A percentile compares a stretch with the other conserved stretches of the same genome.
phyloP scores from a whole-genome alignment of 2,329 filamentous ascomycete species.

The Fusarium sp. region DNA sequence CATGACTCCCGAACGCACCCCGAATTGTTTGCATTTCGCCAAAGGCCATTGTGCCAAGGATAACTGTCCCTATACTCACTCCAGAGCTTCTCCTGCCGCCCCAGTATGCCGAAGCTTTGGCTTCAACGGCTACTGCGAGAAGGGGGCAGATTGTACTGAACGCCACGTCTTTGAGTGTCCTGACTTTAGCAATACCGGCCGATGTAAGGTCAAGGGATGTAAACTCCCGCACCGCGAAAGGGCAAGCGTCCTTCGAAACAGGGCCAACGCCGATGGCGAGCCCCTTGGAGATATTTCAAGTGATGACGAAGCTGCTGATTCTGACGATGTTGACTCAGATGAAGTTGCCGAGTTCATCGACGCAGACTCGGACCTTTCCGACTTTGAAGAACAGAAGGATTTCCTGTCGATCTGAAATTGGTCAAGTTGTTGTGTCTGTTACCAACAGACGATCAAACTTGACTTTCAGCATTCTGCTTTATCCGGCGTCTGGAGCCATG shows the following conservation, averaged over 20 bases:
- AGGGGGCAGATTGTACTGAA: conserved; percentile 80
- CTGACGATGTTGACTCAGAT: conserved; percentile 84
- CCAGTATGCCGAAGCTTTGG: conserved; percentile 88
- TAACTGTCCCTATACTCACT: conserved; percentile 88
- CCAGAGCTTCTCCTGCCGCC: conserved; percentile 79
- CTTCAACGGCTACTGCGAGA: conserved; percentile 87
- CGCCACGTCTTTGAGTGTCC: conserved; percentile 95
- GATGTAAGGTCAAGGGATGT: conserved; percentile 84
- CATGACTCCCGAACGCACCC: conserved; percentile 82
- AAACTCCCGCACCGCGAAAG: conserved; percentile 88
- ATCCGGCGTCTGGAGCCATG: conserved; percentile 36
- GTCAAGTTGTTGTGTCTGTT: conserved; percentile 8
- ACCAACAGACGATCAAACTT: conserved; percentile 3
- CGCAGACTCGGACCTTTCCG: conserved; percentile 65
- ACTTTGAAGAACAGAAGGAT: conserved; percentile 69
- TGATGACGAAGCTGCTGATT: conserved; percentile 78
- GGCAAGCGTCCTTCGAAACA: conserved; percentile 81
- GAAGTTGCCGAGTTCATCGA: conserved; percentile 74
- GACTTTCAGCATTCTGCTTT: conserved; percentile 29
- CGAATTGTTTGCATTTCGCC: conserved; percentile 89
- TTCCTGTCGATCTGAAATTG: conserved; percentile 62
- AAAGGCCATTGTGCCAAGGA: conserved; percentile 90
- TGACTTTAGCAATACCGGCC: conserved; percentile 91
- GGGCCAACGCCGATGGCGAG: conserved; percentile 67
- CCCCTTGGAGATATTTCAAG: conserved; percentile 79